A percentile compares a stretch with the other conserved stretches of the same genome.
phyloP scores from a whole-genome alignment of 2,329 filamentous ascomycete genomes.

The Escovopsis sp. region DNA sequence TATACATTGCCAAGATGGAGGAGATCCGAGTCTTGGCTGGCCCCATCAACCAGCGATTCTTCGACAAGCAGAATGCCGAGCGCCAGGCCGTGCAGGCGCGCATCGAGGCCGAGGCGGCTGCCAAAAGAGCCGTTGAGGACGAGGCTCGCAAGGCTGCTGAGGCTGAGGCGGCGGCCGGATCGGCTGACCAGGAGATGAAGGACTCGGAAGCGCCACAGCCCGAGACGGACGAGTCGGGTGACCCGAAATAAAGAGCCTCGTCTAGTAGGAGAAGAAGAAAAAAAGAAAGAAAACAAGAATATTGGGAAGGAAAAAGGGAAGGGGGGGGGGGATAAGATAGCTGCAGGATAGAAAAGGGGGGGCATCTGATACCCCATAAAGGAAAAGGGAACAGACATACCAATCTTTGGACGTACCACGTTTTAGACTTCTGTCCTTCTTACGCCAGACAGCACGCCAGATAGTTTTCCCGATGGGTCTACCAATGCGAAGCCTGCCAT shows the following conservation, averaged over 20 bases:
- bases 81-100: slow-evolving; percentile 63
- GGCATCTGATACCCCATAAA: slow-evolving; percentile 1
- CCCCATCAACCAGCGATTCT: slow-evolving; percentile 85
- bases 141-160: slow-evolving; percentile 39
- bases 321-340: background rate
- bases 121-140: slow-evolving; percentile 50
- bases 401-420: slow-evolving; percentile 3
- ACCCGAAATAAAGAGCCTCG: slow-evolving; percentile 24
- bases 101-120: slow-evolving; percentile 61
- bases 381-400: slow-evolving; percentile 1
- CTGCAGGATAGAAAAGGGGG: slow-evolving; percentile 7
- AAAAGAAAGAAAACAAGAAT: no score
- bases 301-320: no score
- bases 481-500: no score
- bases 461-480: no score
- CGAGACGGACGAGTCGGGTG: slow-evolving; percentile 31
- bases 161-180: slow-evolving; percentile 29
- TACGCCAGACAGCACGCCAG: no score
- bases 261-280: no score
- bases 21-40: slow-evolving; percentile 85
- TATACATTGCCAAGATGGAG: slow-evolving; percentile 90
- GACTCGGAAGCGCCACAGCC: slow-evolving; percentile 40
- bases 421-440: slow-evolving; percentile 1
- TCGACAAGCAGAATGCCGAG: slow-evolving; percentile 84
- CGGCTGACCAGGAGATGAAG: slow-evolving; percentile 47